phyloP scores from a whole-genome alignment of 1,284 basidiomycete species.

The Ustilago crameri region DNA sequence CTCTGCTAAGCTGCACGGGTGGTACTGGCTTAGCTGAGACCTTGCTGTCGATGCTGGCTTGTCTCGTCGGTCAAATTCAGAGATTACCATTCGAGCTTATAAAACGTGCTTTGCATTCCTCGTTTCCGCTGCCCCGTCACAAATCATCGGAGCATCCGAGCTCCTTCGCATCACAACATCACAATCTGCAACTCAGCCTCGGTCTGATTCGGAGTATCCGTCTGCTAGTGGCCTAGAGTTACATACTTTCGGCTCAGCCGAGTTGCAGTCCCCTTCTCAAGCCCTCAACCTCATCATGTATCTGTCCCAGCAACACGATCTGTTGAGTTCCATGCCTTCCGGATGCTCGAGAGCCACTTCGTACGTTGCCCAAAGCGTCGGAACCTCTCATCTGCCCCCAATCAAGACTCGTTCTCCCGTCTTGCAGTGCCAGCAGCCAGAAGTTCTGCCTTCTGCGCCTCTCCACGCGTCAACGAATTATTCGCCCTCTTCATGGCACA shows the following conservation, averaged over 20 bases:
- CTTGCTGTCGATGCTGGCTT: not conserved
- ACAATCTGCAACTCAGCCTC: too few relatives aligned
- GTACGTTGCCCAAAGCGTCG: too few relatives aligned
- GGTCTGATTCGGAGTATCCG: too few relatives aligned
- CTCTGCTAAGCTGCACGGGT: not conserved
- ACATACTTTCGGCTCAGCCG: too few relatives aligned
- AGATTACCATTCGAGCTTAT: not conserved
- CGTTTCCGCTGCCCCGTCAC: not conserved
- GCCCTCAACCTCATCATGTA: conserved; percentile 16
- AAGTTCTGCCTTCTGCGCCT: too few relatives aligned
- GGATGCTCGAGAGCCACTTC: conserved; percentile 20
- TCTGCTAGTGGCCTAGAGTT: too few relatives aligned
- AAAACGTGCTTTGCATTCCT: not conserved
- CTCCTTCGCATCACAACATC: not conserved
- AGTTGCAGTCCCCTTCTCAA: not conserved
- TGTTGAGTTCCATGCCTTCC: conserved; percentile 18
- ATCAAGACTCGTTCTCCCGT: conserved; percentile 1
- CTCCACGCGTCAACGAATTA: too few relatives aligned
- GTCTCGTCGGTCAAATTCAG: not conserved
- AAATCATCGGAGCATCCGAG: not conserved
- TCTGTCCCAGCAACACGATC: conserved; percentile 20
- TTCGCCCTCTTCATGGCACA: too few relatives aligned
- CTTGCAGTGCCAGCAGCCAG: not conserved
- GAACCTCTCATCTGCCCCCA: too few relatives aligned
- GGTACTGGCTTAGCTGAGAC: not conserved